Conservation (phyloP, 306 rosid genomes). For the Quercus mongolica region DNA sequence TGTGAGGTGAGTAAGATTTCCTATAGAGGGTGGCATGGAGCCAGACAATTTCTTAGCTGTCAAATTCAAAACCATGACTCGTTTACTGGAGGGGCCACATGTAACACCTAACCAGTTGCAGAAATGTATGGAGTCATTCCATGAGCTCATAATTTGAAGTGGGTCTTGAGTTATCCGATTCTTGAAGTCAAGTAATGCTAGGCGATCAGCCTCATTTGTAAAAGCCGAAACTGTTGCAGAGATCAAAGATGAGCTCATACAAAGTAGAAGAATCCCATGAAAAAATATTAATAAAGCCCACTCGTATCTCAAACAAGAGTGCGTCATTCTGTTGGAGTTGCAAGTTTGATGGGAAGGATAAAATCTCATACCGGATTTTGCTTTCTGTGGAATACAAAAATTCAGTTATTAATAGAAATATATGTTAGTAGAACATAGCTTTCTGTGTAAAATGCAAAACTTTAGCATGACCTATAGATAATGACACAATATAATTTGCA, state of each 20-base stretch:
- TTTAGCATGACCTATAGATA: too few species aligned
- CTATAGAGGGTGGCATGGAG: slow-evolving; percentile 29
- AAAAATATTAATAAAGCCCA: not conserved
- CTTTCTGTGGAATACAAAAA: too few species aligned
- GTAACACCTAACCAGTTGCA: slow-evolving; percentile 37
- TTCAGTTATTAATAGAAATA: too few species aligned
- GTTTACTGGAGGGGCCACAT: slow-evolving; percentile 19
- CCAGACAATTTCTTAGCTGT: slow-evolving; percentile 9
- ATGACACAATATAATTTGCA: too few species aligned
- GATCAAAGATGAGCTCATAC: not conserved
- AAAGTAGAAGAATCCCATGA: slow-evolving; percentile 3
- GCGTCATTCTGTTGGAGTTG: not conserved
- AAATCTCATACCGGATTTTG: too few species aligned
- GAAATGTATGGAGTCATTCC: slow-evolving; percentile 35
- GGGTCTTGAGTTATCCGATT: slow-evolving; percentile 25
- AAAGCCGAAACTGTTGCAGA: not conserved
- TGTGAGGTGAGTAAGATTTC: slow-evolving; percentile 35
- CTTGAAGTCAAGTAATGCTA: slow-evolving; percentile 34
- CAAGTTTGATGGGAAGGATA: too few species aligned
- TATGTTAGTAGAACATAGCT: too few species aligned
- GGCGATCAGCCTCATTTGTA: slow-evolving; percentile 26
- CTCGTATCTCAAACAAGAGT: not conserved
- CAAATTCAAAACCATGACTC: slow-evolving; percentile 26
- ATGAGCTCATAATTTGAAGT: slow-evolving; percentile 27
- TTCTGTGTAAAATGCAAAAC: too few species aligned